A percentile compares a stretch with the other conserved stretches of the same genome.
Evolutionary conservation across 345 rosid species (phyloP).

Genomic region (Lenwebbia sp.): DNA sequence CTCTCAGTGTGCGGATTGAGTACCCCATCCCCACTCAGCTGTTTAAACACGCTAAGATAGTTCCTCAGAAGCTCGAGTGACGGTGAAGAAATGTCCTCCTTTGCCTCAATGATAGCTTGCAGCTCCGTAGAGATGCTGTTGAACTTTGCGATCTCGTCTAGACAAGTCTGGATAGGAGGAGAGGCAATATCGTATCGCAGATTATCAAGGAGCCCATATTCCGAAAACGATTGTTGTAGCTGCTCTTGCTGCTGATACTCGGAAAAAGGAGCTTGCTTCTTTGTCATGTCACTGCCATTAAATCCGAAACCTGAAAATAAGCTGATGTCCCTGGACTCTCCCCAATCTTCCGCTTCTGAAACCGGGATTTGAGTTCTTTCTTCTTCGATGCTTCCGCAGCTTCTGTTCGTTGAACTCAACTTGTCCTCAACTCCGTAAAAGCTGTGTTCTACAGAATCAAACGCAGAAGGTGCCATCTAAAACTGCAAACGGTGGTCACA

Average conservation of each 20-base stretch:
- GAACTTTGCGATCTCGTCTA: conserved; percentile 15
- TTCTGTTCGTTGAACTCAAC: conserved; percentile 6
- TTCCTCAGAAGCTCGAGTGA: conserved; percentile 27
- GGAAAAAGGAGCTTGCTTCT: conserved; percentile 2
- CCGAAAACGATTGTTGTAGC: not conserved
- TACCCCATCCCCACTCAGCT: conserved; percentile 6
- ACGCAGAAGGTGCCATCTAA: conserved; percentile 5
- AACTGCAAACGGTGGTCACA: not conserved
- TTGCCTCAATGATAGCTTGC: not conserved
- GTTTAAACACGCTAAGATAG: conserved; percentile 7
- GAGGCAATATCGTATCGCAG: conserved; percentile 5
- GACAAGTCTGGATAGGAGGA: conserved; percentile 15
- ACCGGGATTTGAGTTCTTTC: not conserved
- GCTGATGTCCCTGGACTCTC: not conserved
- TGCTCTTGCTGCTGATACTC: conserved; percentile 9
- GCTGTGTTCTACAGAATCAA: not conserved
- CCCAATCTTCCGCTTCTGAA: conserved; percentile 2
- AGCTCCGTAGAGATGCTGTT: not conserved
- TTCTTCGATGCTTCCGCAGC: not conserved
- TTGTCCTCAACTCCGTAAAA: conserved; percentile 2
- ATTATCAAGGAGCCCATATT: conserved; percentile 12
- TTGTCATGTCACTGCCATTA: not conserved
- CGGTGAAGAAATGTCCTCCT: conserved; percentile 8
- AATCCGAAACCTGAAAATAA: conserved; percentile 8
- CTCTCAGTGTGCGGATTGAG: not conserved